Evolutionary conservation across 1,284 basidiomycete genomes (phyloP).

Genomic region (Rhodotorula sp.): DNA sequence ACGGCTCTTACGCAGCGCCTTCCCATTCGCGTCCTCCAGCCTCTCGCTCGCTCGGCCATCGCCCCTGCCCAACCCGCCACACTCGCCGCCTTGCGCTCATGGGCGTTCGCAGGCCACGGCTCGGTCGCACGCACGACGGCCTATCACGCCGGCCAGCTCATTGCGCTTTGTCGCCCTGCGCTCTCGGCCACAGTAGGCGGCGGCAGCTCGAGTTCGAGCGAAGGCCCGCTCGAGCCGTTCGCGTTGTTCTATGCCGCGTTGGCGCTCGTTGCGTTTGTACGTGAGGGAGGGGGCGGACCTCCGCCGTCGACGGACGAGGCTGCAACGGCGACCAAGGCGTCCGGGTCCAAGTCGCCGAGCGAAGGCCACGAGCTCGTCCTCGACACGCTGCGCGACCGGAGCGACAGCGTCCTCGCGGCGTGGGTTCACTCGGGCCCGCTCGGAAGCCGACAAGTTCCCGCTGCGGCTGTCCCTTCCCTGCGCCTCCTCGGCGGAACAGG

Average conservation of each 20-base stretch:
- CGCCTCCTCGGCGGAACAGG: neutral
- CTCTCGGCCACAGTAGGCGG: neutral
- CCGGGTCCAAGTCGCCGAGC: neutral
- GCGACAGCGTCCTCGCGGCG: slow-evolving; percentile 8
- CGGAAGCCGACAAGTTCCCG: neutral
- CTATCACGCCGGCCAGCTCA: slow-evolving; percentile 37
- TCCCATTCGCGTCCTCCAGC: slow-evolving; percentile 31
- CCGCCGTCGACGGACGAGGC: neutral
- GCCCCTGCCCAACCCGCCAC: slow-evolving; percentile 2
- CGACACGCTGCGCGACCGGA: slow-evolving; percentile 27
- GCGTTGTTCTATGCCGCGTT: slow-evolving; percentile 36
- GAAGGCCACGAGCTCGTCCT: slow-evolving; percentile 13
- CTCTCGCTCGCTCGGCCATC: slow-evolving; percentile 26
- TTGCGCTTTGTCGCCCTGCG: slow-evolving; percentile 25
- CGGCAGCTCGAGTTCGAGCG: slow-evolving; percentile 1
- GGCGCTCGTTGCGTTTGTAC: slow-evolving; percentile 26
- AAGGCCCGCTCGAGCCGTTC: slow-evolving; percentile 38
- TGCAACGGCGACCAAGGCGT: neutral
- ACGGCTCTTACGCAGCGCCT: slow-evolving; percentile 25
- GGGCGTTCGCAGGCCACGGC: slow-evolving; percentile 24
- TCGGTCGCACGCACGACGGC: slow-evolving; percentile 24
- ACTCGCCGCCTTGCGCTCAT: slow-evolving; percentile 4
- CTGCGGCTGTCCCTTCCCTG: neutral
- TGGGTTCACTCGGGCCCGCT: slow-evolving; percentile 22
- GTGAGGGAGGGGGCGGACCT: neutral